Evolutionary conservation across 441 rosid species (phyloP), one percentile per base, ranked within the genome.

Genomic region (Isatis lusitanica): DNA sequence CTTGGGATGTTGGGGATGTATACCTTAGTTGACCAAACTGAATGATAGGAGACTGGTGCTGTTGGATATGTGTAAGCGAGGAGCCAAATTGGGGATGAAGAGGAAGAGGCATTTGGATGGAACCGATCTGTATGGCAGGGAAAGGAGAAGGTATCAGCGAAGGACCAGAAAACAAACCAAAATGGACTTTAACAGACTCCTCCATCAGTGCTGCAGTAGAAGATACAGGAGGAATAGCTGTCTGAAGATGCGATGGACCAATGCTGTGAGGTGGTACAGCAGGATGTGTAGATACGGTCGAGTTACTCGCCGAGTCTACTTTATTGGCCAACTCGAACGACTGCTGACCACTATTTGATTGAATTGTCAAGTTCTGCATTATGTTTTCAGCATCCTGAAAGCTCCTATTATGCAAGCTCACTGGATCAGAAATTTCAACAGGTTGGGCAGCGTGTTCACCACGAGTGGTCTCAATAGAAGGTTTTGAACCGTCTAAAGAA

Each of bases 81-180:
- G 90, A 76, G 36, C 88, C 88, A 63, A 81, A 83, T 56, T 86
- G 96, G 38, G 97, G 88, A 84, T 90, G 91, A 59, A 95, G 80
- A 84, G 89, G 94, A 81, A 95, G 99, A 75, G 99, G 99, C 99
- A 93, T 93, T 85, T 92, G 97, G 76, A 94, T 94, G 68, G 99
- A 91, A 79, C 99, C 99, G 77, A 95, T 95, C 82, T 95, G 99
- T 80, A 95, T 95, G 71, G 99, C 98, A 63, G 96, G 99, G 76
- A 87, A 87, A 38, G 98, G 95, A 55, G 99, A 88, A 68, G 98
- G 95, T 69, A 93, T 88, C 76, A 95, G 73, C 50, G 98, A 82
- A 66, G 95, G 97, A 72, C 97, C 94, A 73, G 99, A 91, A 77
- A 95, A 95, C 72, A 95, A 76, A 66, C 98, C 99, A 85, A 95